Evolutionary conservation across 1,284 basidiomycete genomes (phyloP).

Genomic region (Agaricales sp.): DNA sequence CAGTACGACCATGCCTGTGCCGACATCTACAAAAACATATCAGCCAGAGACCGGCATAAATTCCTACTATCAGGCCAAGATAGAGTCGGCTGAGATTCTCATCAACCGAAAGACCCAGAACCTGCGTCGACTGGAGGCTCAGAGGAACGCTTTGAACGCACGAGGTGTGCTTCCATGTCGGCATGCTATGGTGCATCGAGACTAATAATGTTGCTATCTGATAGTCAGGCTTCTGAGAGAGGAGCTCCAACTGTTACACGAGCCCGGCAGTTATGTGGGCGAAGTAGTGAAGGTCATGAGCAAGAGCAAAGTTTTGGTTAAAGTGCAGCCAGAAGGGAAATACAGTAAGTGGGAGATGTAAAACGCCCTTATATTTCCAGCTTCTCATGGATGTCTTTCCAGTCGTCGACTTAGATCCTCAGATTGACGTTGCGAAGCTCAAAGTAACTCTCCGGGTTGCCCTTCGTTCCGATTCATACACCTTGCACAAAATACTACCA

Average conservation of each 20-base stretch:
- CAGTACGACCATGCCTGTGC: not conserved
- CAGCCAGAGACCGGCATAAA: constrained; percentile 52
- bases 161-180: constrained; percentile 47
- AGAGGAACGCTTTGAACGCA: constrained; percentile 93
- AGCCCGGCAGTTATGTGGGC: constrained; percentile 96
- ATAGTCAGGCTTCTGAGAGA: constrained; percentile 82
- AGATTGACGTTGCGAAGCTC: constrained; percentile 76
- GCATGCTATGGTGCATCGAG: not conserved
- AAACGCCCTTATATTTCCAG: not conserved
- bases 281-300: constrained; percentile 99
- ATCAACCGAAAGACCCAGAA: constrained; percentile 98
- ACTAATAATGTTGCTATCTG: not conserved
- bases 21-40: not conserved
- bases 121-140: constrained; percentile 89
- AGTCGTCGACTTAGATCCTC: constrained; percentile 92
- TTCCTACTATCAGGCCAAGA: constrained; percentile 94
- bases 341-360: constrained; percentile 65
- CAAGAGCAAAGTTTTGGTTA: constrained; percentile 97
- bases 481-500: constrained; percentile 88
- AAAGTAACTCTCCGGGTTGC: constrained; percentile 89
- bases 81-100: constrained; percentile 83
- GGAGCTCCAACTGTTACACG: constrained; percentile 91
- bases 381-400: not conserved
- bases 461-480: constrained; percentile 92
- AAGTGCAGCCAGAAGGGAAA: constrained; percentile 98